Evolutionary conservation across 371 early-diverging fungal genomes (phyloP), one percentile per base, ranked within the genome.

Genomic region (Coemansia sp.): DNA sequence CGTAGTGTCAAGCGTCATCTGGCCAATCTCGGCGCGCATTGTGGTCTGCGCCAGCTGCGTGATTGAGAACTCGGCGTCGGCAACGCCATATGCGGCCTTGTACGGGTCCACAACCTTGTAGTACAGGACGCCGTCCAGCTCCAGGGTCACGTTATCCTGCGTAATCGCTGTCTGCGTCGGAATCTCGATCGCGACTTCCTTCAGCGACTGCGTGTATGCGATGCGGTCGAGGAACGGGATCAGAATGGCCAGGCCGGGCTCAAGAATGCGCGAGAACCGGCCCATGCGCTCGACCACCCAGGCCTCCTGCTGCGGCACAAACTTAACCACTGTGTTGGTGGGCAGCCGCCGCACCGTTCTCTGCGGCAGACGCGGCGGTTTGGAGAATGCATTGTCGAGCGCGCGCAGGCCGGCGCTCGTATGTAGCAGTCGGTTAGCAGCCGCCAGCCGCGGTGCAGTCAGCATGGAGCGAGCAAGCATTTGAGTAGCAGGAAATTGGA

Each of bases 21-120:
- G 95, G 34, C 98, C 98, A 71, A 97, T 97, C 72, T 98, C 98
- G 2, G 98, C 94, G 37, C 98, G 88, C 97, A 97, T 97, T 1
- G 98, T 95, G 0, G 99, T 98, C 77, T 97, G 97, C 31, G 99
- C 99, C 57, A 98, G 85, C 77, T 97, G 98, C 4, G 94, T 85
- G 46, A 98, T 86, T 6, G 97, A 94, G 80, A 92, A 98, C 70
- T 95, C 93, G 34, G 94, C 90, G 77, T 97, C 89, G 58, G 93
- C 95, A 14, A 98, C 93, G 8, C 98, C 98, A 79, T 98, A 98
- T 5, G 93, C 94, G 0, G 98, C 96, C 82, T 94, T 95, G 86
- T 91, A 94, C 8, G 96, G 93, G 70, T 98, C 99, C 7, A 92
- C 80, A 11, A 98, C 91, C 65, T 88, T 82, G 82, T 93, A 94